Base-by-base conservation (phyloP, 2,329 filamentous ascomycete genomes). In the Amphichorda felina region DNA sequence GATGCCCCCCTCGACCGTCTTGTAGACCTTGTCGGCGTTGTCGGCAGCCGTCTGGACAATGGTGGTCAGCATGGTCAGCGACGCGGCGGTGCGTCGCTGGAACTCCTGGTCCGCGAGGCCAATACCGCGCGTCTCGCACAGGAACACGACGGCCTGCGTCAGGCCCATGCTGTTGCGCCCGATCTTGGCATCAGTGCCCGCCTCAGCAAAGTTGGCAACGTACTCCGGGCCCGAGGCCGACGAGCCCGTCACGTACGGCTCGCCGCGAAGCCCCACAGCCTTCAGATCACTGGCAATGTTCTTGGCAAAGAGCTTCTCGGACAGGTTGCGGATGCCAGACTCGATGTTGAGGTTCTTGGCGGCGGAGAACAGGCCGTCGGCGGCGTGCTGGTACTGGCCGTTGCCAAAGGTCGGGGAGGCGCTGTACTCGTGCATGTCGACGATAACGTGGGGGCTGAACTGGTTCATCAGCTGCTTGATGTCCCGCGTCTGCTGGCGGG, bases 301-400 rank as follows among this genome's bases (percentile, higher is more conserved):
- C 14, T 44, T 45, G 0, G 49, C 45, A 35, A 56, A 56, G 0
- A 56, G 9, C 14, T 44, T 32, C 28, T 56, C 53, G 0, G 52
- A 50, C 3, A 56, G 24, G 3, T 43, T 37, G 7, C 53, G 45
- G 9, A 56, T 55, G 13, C 43, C 39, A 8, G 40, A 24, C 33
- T 56, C 42, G 30, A 56, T 55, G 6, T 56, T 56, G 4, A 55
- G 34, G 17, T 56, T 56, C 42, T 56, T 56, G 2, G 51, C 51
- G 1, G 53, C 52, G 0, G 53, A 53, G 30, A 53, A 56, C 2
- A 51, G 43, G 1, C 49, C 51, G 26, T 56, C 53, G 1, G 50
- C 40, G 2, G 43, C 49, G 5, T 41, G 40, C 10, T 43, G 29
- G 38, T 41, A 45, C 6, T 51, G 49, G 17, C 39, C 37, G 2